These are phyloP conservation scores for Rostrohypoxylon terebratum DNA, from an alignment of 495 filamentous ascomycete genomes.

Conservation along the genomic window DNA sequence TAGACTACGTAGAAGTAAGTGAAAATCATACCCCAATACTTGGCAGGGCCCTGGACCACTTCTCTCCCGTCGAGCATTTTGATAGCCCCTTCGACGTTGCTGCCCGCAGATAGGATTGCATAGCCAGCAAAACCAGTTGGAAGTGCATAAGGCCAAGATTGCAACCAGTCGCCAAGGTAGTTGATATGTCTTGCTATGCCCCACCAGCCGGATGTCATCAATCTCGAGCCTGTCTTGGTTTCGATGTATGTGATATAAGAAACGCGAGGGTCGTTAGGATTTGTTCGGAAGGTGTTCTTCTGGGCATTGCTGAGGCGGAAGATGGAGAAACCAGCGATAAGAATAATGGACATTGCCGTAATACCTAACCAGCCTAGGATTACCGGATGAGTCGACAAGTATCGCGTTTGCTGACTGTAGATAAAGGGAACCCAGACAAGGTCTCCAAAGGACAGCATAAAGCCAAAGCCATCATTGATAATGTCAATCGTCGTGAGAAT, in stretches of 20 bases:
- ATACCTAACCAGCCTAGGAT: constrained; percentile 75
- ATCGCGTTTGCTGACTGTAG: constrained; percentile 88
- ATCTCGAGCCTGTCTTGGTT: constrained; percentile 81
- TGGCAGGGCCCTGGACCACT: constrained; percentile 76
- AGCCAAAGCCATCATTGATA: constrained; percentile 93
- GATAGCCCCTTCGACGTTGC: constrained; percentile 57
- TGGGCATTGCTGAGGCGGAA: constrained; percentile 93
- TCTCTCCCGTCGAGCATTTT: constrained; percentile 69
- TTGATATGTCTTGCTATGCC: constrained; percentile 93
- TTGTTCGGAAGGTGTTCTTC: constrained; percentile 92
- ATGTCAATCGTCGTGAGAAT: constrained; percentile 97
- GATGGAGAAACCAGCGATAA: constrained; percentile 80
- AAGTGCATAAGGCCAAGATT: constrained; percentile 91
- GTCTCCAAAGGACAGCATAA: constrained; percentile 97
- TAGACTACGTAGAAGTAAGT: constrained; percentile 97
- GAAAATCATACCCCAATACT: constrained; percentile 84
- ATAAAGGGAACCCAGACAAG: constrained; percentile 93
- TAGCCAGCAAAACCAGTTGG: constrained; percentile 91
- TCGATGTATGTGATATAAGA: constrained; percentile 87
- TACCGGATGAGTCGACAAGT: constrained; percentile 85
- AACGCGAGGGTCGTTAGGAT: constrained; percentile 85
- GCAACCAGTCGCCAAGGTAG: constrained; percentile 97
- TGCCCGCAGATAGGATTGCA: constrained; percentile 66
- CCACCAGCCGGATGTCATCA: constrained; percentile 96
- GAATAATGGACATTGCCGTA: constrained; percentile 70